Evolutionary conservation across 2,329 filamentous ascomycete species (phyloP), one percentile per base, ranked within the genome.

Genomic region (Fusarium xylarioides): DNA sequence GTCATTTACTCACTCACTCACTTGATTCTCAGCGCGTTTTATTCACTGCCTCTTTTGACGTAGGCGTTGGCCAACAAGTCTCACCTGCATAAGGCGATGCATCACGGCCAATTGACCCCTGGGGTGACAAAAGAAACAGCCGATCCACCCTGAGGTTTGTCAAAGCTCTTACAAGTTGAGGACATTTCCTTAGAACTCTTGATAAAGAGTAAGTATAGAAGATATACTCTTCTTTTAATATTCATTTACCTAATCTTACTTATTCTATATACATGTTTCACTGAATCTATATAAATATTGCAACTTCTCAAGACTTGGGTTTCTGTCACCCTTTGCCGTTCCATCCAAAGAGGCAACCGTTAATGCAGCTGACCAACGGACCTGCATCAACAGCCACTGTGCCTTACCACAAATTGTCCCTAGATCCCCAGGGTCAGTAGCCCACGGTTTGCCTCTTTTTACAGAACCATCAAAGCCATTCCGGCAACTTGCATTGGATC

Each of bases 51-150:
- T 54, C 50, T 38, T 54, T 54, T 28, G 23, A 54, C 23, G 34
- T 54, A 28, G 50, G 11, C 23, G 34, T 12, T 21, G 18, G 8
- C 50, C 50, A 54, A 40, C 23, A 28, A 32, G 30, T 60, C 47
- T 60, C 57, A 60, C 57, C 59, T 59, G 40, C 42, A 40, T 63
- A 47, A 44, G 42, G 59, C 50, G 19, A 43, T 23, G 46, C 46
- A 60, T 53, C 30, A 52, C 47, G n/a, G 7, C 7, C 7, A 23
- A 32, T 32, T 16, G n/a, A 19, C 30, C 49, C n/a, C 12, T 35
- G 30, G 26, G 9, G 49, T 21, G 49, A 52, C 49, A 35, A 52
- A 52, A 52, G n/a, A 52, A 52, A 8, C 10, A 1, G 8, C n/a
- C 4, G 4, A 11, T 26, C 16, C 15, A 26, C 12, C 49, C 4